Base-by-base conservation (phyloP, 2,329 filamentous ascomycete species). In the Tolypocladium album region DNA sequence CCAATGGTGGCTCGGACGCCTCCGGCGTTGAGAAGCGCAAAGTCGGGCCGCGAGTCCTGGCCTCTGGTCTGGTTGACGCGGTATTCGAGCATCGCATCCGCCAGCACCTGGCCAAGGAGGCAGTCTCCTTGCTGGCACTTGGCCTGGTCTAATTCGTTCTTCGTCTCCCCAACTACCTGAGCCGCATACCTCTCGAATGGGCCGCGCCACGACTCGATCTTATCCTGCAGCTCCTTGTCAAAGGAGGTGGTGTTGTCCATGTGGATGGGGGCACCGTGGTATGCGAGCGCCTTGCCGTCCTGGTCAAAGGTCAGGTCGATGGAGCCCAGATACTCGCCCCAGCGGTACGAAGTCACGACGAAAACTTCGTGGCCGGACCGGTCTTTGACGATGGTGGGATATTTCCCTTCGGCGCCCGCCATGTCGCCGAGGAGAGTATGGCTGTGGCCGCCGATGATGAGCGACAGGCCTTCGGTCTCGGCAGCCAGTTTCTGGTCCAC, bases 251-350 rank as follows among this genome's bases (percentile, higher is more conserved):
- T 72, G 71, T 88, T 87, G 70, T 81, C 84, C 59, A 88, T 72
- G 66, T 86, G 84, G 64, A 88, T 82, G 1, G 86, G 85, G 0
- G 79, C 84, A 39, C 85, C 85, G 66, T 81, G 79, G 71, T 88
- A 88, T 4, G 78, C 78, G 7, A 88, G 76, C 20, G 87, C 80
- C 69, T 81, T 84, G 68, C 86, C 86, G 1, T 81, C 72, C 4
- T 75, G 64, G 65, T 86, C 83, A 66, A 86, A 88, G 1, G 82
- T 83, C 9, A 88, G 79, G 63, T 87, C 84, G 64, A 88, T 88
- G 69, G 85, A 85, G 60, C 85, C 86, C 2, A 88, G 71, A 60
- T 88, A 88, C 72, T 88, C 83, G 58, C 85, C 85, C 86, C 86
- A 88, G 63, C 84, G 80, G 68, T 85, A 88, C 2, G 85, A 82